Percentiles rank a stretch among this genome's conserved stretches.
Conservation (phyloP, 345 rosid species). For the Linum tenue region DNA sequence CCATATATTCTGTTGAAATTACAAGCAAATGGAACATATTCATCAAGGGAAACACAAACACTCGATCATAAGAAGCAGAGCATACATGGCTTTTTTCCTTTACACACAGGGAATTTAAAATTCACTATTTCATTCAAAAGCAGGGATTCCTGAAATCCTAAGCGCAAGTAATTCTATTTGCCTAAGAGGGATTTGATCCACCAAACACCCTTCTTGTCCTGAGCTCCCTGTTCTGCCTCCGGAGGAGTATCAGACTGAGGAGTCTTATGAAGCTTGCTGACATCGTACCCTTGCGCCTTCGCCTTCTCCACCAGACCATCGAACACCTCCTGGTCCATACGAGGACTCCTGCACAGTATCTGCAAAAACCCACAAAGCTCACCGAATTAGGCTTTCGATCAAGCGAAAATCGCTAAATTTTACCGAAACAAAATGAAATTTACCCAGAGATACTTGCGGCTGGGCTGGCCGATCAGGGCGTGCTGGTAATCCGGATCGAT, state of each 20-base stretch:
- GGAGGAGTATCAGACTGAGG: slow-evolving; percentile 65
- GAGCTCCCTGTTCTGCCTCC: slow-evolving; percentile 32
- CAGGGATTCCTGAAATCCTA: too few species aligned
- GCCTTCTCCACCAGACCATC: slow-evolving; percentile 56
- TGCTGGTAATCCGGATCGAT: slow-evolving; percentile 54
- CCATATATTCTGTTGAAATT: too few species aligned
- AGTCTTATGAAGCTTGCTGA: slow-evolving; percentile 69
- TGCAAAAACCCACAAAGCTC: slow-evolving; percentile 12
- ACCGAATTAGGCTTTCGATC: too few species aligned
- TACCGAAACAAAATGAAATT: background rate
- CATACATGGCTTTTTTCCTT: too few species aligned
- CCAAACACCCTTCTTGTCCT: slow-evolving; percentile 73
- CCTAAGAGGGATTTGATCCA: slow-evolving; percentile 80
- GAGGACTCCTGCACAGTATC: slow-evolving; percentile 64
- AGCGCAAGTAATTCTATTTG: slow-evolving; percentile 17
- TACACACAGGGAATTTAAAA: too few species aligned
- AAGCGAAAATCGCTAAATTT: too few species aligned
- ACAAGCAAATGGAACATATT: too few species aligned
- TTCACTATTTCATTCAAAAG: too few species aligned
- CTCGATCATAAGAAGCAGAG: too few species aligned
- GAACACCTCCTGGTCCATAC: slow-evolving; percentile 49
- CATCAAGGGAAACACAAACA: too few species aligned
- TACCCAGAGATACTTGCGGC: slow-evolving; percentile 77
- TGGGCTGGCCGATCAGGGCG: slow-evolving; percentile 73
- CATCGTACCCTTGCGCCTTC: slow-evolving; percentile 49